Percentiles rank a stretch among this genome's conserved stretches.
Conservation (phyloP, 441 rosid species). For the Corymbia citriodora region DNA sequence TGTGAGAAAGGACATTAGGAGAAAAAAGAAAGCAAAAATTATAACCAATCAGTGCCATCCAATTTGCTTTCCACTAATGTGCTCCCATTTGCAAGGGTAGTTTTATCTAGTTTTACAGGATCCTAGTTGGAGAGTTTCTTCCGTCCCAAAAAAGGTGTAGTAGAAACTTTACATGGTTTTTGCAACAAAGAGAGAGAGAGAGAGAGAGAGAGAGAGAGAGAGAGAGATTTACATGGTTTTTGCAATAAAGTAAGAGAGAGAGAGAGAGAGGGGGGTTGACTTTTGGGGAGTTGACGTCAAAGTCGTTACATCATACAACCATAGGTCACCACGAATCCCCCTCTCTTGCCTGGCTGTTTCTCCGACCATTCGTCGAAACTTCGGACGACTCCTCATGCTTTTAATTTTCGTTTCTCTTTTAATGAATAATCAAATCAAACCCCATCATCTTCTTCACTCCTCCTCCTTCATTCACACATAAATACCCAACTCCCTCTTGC, state of each 20-base stretch:
- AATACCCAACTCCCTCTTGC: not conserved
- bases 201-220: no score
- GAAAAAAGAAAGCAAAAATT: not conserved
- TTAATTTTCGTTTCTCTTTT: slow-evolving; percentile 2
- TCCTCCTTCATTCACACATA: not conserved
- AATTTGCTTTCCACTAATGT: not conserved
- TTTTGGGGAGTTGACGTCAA: slow-evolving; percentile 46
- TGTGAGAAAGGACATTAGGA: not conserved
- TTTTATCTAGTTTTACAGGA: not conserved
- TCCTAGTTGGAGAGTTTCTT: not conserved
- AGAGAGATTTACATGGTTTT: not conserved
- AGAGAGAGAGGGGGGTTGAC: slow-evolving; percentile 5
- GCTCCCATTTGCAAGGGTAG: not conserved
- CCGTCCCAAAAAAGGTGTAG: accelerated
- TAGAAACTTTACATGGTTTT: not conserved
- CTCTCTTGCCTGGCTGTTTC: slow-evolving; percentile 48
- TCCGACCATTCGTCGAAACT: slow-evolving; percentile 51
- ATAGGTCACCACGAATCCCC: slow-evolving; percentile 1
- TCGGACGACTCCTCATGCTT: not conserved
- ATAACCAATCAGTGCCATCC: not conserved
- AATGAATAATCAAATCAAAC: not conserved
- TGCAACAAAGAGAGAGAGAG: not conserved
- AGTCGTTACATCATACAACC: slow-evolving; percentile 30
- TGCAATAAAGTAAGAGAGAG: not conserved
- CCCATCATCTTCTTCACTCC: not conserved